Percentiles rank a stretch among this genome's conserved stretches.
Evolutionary conservation across 2,329 filamentous ascomycete species (phyloP).

Genomic region (Dactylellina leptospora): DNA sequence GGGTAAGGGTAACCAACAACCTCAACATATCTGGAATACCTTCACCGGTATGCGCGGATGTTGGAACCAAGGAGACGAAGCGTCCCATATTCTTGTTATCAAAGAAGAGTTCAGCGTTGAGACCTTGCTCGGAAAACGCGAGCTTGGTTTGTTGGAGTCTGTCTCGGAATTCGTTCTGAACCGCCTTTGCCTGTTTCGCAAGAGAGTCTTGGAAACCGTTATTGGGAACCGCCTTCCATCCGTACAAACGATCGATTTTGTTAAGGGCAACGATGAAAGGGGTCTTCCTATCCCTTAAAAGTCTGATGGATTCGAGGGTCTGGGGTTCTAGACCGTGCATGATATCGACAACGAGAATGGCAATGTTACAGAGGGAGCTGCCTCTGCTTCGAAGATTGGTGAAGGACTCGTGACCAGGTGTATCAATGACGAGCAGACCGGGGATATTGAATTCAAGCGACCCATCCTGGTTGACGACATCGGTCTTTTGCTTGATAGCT

Average conservation of each 20-base stretch:
- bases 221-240: slow-evolving; percentile 98
- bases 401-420: slow-evolving; percentile 99
- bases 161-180: slow-evolving; percentile 93
- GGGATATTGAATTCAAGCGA: slow-evolving; percentile 97
- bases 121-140: slow-evolving; percentile 93
- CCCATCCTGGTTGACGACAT: slow-evolving; percentile 89
- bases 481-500: slow-evolving; percentile 88
- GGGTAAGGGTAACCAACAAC: slow-evolving; percentile 87
- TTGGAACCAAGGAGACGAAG: slow-evolving; percentile 94
- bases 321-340: slow-evolving; percentile 99
- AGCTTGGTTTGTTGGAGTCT: slow-evolving; percentile 90
- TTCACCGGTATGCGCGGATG: slow-evolving; percentile 97
- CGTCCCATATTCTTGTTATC: slow-evolving; percentile 98
- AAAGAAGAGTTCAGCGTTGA: slow-evolving; percentile 96
- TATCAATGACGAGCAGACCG: slow-evolving; percentile 95
- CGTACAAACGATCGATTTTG: slow-evolving; percentile 99
- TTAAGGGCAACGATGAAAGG: slow-evolving; percentile 98
- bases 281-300: slow-evolving; percentile 91
- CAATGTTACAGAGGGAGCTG: slow-evolving; percentile 98
- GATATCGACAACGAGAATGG: slow-evolving; percentile 97
- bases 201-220: slow-evolving; percentile 97
- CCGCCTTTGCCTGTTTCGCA: slow-evolving; percentile 86
- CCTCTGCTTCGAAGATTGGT: slow-evolving; percentile 96
- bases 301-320: slow-evolving; percentile 94
- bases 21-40: slow-evolving; percentile 99